Base-by-base conservation (phyloP, 345 rosid species). In the Cardiospermum halicacabum region DNA sequence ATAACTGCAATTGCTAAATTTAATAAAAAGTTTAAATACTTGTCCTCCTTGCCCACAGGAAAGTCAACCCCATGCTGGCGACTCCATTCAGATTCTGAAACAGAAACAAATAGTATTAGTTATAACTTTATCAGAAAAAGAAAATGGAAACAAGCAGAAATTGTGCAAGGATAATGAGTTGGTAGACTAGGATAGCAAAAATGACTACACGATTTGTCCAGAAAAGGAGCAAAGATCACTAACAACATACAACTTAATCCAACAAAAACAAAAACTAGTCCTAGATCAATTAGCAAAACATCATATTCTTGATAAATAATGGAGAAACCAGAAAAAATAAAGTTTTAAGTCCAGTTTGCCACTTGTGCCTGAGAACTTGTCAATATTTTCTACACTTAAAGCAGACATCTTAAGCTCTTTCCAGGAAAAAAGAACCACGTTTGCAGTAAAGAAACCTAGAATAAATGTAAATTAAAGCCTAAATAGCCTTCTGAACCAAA, bases 81-180 rank as follows among this genome's bases (percentile, higher is more conserved):
- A 10, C 12, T 53, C 40, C 42, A n/a, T 25, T 3, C 3, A 3
- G 59, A 64, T 39, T 58, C 68, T 65, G 68, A 53, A 65, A 39
- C 40, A 37, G 22, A 21, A 31, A 54, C 25, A n/a, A 64, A 12
- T 24, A 7, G 0, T 32, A 11, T 7, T 37, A 24, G 27, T 18
- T 37, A 26, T 39, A 3, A 34, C 36, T 34, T 32, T 53, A 27
- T 48, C 25, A 21, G 57, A 34, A 37, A 37, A 50, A 26, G 24
- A 58, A 57, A 34, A n/a, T 45, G 22, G 4, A 12, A 34, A 18
- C 62, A 32, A 10, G 13, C 47, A 36, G 7, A 12, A 58, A 36
- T 34, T 21, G 27, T 8, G 19, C 19, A 27, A 15, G 5, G 11
- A 25, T 10, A 15, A 8, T 13, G 19, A 2, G 10, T 55, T 27